Percentiles rank a stretch among this genome's conserved stretches.
Evolutionary conservation across 306 rosid species (phyloP).

Genomic region (Alnus rubra): DNA sequence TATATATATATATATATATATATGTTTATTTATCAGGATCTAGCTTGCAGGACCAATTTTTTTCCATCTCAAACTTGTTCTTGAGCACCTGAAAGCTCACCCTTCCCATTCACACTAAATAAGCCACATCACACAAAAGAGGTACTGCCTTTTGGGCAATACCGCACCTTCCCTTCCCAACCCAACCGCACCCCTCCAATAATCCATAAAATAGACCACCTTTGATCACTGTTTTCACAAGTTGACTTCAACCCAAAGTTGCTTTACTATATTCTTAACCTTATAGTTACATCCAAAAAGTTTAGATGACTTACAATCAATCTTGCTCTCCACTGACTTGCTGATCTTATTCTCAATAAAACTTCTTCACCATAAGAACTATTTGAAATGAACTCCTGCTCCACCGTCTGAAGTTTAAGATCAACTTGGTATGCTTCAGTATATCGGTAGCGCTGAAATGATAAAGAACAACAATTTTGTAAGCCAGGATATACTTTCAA

Average conservation of each 20-base stretch:
- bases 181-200: neutral
- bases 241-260: neutral
- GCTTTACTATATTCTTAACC: neutral
- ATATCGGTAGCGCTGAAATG: conserved; percentile 79
- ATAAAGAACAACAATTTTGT: conserved; percentile 27
- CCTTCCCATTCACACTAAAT: neutral
- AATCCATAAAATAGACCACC: neutral
- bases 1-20: no score
- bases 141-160: neutral
- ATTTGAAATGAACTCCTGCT: conserved; percentile 59
- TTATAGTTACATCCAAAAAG: neutral
- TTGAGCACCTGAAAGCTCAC: neutral
- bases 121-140: neutral
- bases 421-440: conserved; percentile 86
- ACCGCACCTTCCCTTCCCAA: conserved; percentile 1
- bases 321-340: conserved; percentile 67
- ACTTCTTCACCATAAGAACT: conserved; percentile 53
- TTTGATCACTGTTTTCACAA: neutral
- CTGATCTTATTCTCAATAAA: conserved; percentile 55
- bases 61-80: neutral
- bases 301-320: conserved; percentile 76
- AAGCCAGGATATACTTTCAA: conserved; percentile 19
- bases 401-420: conserved; percentile 61
- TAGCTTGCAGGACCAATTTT: conserved; percentile 2
- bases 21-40: neutral